phyloP scores from a whole-genome alignment of 2,329 filamentous ascomycete genomes.

The Sporothrix brunneoviolacea region DNA sequence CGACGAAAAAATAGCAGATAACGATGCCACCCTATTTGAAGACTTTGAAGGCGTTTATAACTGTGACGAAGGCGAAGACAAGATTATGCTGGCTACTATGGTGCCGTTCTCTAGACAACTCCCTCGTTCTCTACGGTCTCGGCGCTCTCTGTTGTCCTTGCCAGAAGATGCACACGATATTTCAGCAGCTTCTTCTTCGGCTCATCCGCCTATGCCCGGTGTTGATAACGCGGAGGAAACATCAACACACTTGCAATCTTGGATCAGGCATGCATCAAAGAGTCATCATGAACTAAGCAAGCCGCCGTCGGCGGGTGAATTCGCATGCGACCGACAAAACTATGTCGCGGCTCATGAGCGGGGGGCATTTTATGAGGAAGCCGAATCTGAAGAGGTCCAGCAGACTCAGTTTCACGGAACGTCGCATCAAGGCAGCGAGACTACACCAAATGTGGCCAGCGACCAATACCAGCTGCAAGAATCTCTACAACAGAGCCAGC shows the following conservation, averaged over 20 bases:
- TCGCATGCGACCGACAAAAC: not conserved
- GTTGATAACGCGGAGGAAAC: slow-evolving; percentile 7
- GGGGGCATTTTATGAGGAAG: slow-evolving; percentile 1
- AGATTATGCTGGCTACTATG: slow-evolving; percentile 12
- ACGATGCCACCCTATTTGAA: slow-evolving; percentile 1
- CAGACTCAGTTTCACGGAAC: too few species aligned
- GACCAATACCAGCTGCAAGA: not conserved
- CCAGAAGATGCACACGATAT: not conserved
- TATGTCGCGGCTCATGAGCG: not conserved
- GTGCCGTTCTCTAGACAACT: slow-evolving; percentile 11
- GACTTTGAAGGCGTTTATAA: slow-evolving; percentile 11
- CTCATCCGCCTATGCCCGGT: not conserved
- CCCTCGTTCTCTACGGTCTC: not conserved
- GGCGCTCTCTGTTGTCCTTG: not conserved
- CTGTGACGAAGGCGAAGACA: slow-evolving; percentile 5
- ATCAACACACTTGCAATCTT: slow-evolving; percentile 9
- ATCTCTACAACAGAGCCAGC: not conserved
- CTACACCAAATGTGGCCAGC: not conserved
- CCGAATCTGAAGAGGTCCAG: not conserved
- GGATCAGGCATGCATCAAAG: slow-evolving; percentile 12
- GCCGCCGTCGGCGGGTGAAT: not conserved
- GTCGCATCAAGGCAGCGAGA: not conserved
- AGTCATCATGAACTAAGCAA: slow-evolving; percentile 3
- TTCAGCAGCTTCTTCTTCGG: not conserved
- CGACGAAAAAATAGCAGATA: not conserved